phyloP scores from a whole-genome alignment of 805 yeast genomes.

The Nakazawaea laoshanensis region DNA sequence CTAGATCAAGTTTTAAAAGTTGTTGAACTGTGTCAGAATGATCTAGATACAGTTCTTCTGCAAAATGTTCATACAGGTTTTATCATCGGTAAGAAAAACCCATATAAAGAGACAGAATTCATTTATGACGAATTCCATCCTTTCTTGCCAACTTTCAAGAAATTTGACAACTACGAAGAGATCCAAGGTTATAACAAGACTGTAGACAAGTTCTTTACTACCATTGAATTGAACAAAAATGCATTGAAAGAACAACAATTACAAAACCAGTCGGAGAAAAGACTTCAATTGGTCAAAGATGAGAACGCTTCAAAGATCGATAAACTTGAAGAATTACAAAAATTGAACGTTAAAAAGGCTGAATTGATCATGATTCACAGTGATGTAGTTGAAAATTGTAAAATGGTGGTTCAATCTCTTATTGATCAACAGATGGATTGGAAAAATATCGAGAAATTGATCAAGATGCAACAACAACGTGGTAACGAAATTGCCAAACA shows the following conservation, averaged over 20 bases:
- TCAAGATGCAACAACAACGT: slow-evolving; percentile 58
- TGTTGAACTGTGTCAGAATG: slow-evolving; percentile 33
- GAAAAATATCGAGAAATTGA: slow-evolving; percentile 75
- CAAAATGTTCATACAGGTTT: slow-evolving; percentile 41
- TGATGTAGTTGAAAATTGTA: slow-evolving; percentile 64
- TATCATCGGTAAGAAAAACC: slow-evolving; percentile 56
- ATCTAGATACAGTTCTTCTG: slow-evolving; percentile 24
- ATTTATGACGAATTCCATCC: slow-evolving; percentile 50
- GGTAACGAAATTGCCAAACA: slow-evolving; percentile 55
- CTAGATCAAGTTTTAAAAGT: slow-evolving; percentile 17
- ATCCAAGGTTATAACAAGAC: slow-evolving; percentile 71
- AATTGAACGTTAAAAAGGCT: slow-evolving; percentile 59
- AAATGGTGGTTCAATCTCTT: slow-evolving; percentile 53
- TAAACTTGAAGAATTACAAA: slow-evolving; percentile 55
- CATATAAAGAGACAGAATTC: slow-evolving; percentile 34
- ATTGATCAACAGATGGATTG: slow-evolving; percentile 88
- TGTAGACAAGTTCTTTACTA: slow-evolving; percentile 76
- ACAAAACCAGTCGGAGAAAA: slow-evolving; percentile 64
- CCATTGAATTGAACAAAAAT: slow-evolving; percentile 74
- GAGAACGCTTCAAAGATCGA: slow-evolving; percentile 69
- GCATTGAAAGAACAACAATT: slow-evolving; percentile 69
- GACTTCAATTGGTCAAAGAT: slow-evolving; percentile 63
- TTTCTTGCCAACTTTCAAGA: slow-evolving; percentile 31
- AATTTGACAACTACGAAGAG: slow-evolving; percentile 21
- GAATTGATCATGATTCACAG: slow-evolving; percentile 64